Evolutionary conservation across 345 rosid species (phyloP).

Genomic region (Cochlearia excelsa): DNA sequence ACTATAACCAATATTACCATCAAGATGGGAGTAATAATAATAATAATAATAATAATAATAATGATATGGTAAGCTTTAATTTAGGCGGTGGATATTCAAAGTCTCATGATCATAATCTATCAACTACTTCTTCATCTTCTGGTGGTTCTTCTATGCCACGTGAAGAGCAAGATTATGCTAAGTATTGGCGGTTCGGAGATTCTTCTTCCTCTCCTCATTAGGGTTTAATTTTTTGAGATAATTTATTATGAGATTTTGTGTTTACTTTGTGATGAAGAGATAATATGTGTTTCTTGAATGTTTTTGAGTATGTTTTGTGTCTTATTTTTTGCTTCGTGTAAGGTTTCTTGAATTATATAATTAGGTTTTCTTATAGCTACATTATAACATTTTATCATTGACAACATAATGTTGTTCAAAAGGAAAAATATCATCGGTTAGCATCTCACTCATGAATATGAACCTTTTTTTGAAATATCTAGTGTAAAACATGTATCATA

Average conservation of each 20-base stretch:
- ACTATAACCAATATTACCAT: slow-evolving; percentile 27
- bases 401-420: not conserved
- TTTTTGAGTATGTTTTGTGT: not conserved
- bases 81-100: slow-evolving; percentile 21
- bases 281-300: slow-evolving; percentile 19
- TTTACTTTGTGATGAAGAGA: slow-evolving; percentile 12
- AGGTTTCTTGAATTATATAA: slow-evolving; percentile 6
- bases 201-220: slow-evolving; percentile 29
- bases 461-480: no score
- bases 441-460: not conserved
- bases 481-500: no score
- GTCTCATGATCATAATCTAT: slow-evolving; percentile 30
- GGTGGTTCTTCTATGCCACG: slow-evolving; percentile 38
- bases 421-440: not conserved
- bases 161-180: slow-evolving; percentile 33
- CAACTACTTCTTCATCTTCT: slow-evolving; percentile 34
- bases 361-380: not conserved
- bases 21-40: slow-evolving; percentile 25
- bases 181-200: slow-evolving; percentile 31
- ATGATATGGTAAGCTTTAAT: slow-evolving; percentile 12
- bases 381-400: not conserved
- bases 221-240: slow-evolving; percentile 18
- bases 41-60: slow-evolving; percentile 13
- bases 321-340: not conserved
- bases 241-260: slow-evolving; percentile 5